Base-by-base conservation (phyloP, 1,284 basidiomycete species). In the Meripilus lineatus region DNA sequence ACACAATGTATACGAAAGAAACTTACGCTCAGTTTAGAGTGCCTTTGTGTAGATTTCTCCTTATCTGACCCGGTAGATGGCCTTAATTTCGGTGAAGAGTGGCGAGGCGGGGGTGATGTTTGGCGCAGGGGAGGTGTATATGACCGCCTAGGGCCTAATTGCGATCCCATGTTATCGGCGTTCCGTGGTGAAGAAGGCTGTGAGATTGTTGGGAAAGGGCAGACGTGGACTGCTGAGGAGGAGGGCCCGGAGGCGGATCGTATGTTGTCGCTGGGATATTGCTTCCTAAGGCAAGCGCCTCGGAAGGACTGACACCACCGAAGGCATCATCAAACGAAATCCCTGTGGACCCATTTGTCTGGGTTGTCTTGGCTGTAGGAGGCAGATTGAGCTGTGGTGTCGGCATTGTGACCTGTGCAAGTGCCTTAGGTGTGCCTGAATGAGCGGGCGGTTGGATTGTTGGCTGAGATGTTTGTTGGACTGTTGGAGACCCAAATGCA, bases 1-100 rank as follows among this genome's bases (percentile, higher is more conserved):
- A 25, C 33, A 26, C 44, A 42, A 21, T 15, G 26, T 21, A n/a
- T 34, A 30, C 22, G 36, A 38, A 38, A 37, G 24, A 18, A 18
- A 73, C 83, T 68, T 67, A 88, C 87, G 54, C 82, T 89, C 45
- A 87, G 65, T 59, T 85, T 87, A 23, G 84, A 86, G 54, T 77
- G 75, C 51, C 77, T 72, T 18, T 72, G 63, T 38, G 73, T 70
- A 28, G 72, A 68, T 47, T 75, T 84, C 52, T 83, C 77, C 51
- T 63, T 57, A 36, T 58, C 50, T 0, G 78, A 78, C 5, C 74
- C 77, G 2, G 77, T 80, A 5, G 79, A 79, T 11, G 72, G 63
- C 20, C 81, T 65, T 24, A 71, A 74, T 57, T 72, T 80, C 1
- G 83, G 80, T 23, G 83, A 81, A 4, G 65, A 61, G 26, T 65